phyloP scores from a whole-genome alignment of 495 filamentous ascomycete genomes.

The Penicillium herquei region DNA sequence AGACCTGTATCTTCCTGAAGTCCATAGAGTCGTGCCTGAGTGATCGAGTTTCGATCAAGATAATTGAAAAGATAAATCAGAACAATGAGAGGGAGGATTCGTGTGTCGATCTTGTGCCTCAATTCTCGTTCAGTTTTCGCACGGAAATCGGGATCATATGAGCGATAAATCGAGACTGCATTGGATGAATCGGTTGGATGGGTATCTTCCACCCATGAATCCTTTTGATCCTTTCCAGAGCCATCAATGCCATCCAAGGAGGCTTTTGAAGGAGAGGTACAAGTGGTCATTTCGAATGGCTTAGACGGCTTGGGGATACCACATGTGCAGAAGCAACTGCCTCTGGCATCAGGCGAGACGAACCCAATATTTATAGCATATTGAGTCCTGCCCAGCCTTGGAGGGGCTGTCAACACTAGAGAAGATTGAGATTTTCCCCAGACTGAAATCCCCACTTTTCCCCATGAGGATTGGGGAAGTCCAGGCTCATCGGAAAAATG shows the following conservation, averaged over 20 bases:
- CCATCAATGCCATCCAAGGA: not conserved
- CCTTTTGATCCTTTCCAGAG: not conserved
- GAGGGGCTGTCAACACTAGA: not conserved
- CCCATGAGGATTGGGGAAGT: not conserved
- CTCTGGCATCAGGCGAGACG: not conserved
- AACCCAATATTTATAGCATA: not conserved
- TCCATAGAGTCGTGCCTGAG: conserved; percentile 42
- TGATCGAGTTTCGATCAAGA: conserved; percentile 67
- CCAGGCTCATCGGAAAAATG: conserved; percentile 9
- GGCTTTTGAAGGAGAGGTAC: not conserved
- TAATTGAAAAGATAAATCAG: conserved; percentile 83
- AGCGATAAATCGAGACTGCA: conserved; percentile 13
- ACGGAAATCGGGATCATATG: conserved; percentile 28
- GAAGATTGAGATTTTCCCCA: conserved; percentile 1
- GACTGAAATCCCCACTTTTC: not conserved
- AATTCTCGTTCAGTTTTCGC: conserved; percentile 47
- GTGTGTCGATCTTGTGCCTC: conserved; percentile 61
- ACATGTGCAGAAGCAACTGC: not conserved
- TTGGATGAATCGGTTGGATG: not conserved
- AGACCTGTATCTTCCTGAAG: conserved; percentile 50
- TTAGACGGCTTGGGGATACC: not conserved
- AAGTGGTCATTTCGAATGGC: not conserved
- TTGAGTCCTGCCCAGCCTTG: not conserved
- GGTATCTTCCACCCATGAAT: conserved; percentile 14
- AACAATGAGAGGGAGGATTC: conserved; percentile 62